These are phyloP conservation scores for Aspergillus nidulans DNA, from an alignment of 495 filamentous ascomycete species.

Conservation along the genomic window DNA sequence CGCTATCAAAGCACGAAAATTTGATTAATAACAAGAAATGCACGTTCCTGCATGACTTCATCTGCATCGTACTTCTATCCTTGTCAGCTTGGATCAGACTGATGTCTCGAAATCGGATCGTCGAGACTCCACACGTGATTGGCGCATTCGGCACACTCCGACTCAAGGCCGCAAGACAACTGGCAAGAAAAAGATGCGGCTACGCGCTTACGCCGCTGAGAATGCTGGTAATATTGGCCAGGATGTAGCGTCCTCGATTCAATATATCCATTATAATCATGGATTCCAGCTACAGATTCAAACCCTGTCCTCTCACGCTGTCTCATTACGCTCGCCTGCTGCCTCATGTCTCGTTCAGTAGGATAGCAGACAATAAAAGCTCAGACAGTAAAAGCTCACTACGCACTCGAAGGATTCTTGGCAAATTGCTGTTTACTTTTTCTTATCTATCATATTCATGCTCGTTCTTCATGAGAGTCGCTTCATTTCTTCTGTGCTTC, in stretches of 20 bases:
- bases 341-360: not conserved
- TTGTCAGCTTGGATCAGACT: not conserved
- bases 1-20: not conserved
- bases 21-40: not conserved
- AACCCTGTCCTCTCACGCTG: not conserved
- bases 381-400: not conserved
- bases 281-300: not conserved
- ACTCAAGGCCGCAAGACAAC: too few species aligned
- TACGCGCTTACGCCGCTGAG: not conserved
- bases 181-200: too few species aligned
- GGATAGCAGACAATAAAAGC: not conserved
- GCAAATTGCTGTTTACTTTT: slow-evolving; percentile 2
- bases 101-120: not conserved
- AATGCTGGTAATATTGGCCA: not conserved
- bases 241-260: not conserved
- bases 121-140: not conserved
- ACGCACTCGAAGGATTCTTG: too few species aligned
- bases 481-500: slow-evolving; percentile 34
- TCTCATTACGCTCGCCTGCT: not conserved
- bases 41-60: not conserved
- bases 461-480: not conserved
- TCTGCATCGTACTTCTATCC: not conserved
- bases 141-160: not conserved
- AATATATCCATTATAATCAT: too few species aligned
- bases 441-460: not conserved